Evolutionary conservation across 2,329 filamentous ascomycete species (phyloP), one percentile per base, ranked within the genome.

Genomic region (Aspergillus floridensis): DNA sequence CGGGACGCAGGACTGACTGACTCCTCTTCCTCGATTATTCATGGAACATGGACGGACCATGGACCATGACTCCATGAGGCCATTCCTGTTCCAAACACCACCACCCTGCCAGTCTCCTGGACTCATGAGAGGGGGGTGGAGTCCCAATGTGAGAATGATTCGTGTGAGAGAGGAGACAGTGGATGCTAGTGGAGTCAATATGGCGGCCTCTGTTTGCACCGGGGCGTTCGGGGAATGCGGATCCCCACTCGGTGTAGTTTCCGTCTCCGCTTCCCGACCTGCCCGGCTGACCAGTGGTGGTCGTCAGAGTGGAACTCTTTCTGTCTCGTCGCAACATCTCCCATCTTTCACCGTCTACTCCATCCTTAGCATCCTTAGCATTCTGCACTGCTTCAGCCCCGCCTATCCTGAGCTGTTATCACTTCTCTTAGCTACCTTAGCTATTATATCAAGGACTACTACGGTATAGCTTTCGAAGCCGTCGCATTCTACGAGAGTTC

Each of bases 181-280:
- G 51, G 56, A 41, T 57, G 48, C 29, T 35, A 47, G 51, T 64
- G 65, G 63, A 57, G 53, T 44, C 38, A 44, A 35, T 7, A 44
- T 44, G 38, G 38, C 14, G 38, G 38, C 58, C 57, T 55, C 22
- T 61, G 51, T 59, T 60, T 59, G 57, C 59, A 47, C 57, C 57
- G 59, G 49, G 56, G 55, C 46, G 46, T 35, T 65, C 66, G 67
- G 67, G 67, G 67, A 69, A 69, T 57, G 58, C 66, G 65, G 66
- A 59, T 48, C 62, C 56, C 67, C 67, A 68, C 66, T 64, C 60
- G 55, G 57, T 53, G 57, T 51, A 60, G 47, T 62, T 62, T 59
- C 65, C 64, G 64, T 67, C 63, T 62, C 63, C 59, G 57, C 59
- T 65, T 58, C 62, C 64, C 60, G 55, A 61, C 63, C 41, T 56